Percentiles rank a stretch among this genome's conserved stretches.
Evolutionary conservation across 768 basidiomycete species (phyloP).

Genomic region (Pisolithus marmoratus): DNA sequence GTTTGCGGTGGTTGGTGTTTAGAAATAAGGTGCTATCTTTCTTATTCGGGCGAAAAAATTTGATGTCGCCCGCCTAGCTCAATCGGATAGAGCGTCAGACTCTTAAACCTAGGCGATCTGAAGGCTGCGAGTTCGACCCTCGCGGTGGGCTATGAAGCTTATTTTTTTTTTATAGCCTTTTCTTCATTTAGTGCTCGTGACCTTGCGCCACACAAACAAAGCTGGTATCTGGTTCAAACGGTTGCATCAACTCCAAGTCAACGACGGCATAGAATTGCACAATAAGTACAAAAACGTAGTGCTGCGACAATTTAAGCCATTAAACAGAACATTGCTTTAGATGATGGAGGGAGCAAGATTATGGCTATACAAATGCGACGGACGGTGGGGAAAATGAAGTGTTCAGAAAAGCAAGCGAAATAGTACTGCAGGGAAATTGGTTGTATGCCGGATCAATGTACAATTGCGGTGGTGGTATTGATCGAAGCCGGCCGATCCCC

Average conservation of each 20-base stretch:
- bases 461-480: slow-evolving; percentile 58
- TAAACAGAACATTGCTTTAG: slow-evolving; percentile 38
- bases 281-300: slow-evolving; percentile 35
- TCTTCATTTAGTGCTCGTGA: no score
- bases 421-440: slow-evolving; percentile 32
- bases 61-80: slow-evolving; percentile 39
- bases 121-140: slow-evolving; percentile 63
- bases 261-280: slow-evolving; percentile 31
- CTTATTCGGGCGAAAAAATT: neutral
- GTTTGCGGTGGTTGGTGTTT: no score
- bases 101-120: slow-evolving; percentile 40
- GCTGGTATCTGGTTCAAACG: neutral
- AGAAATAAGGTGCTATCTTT: no score
- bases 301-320: slow-evolving; percentile 32
- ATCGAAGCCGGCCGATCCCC: slow-evolving; percentile 34
- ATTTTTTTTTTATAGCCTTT: neutral
- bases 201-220: neutral
- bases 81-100: slow-evolving; percentile 53
- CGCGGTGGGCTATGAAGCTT: slow-evolving; percentile 47
- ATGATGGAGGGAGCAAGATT: slow-evolving; percentile 28
- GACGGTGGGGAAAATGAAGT: slow-evolving; percentile 29
- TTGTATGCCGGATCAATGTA: slow-evolving; percentile 64
- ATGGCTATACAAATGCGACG: slow-evolving; percentile 42
- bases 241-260: slow-evolving; percentile 11
- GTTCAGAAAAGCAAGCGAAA: slow-evolving; percentile 33